Base-by-base conservation (phyloP, 768 basidiomycete genomes). In the Cystofilobasidium capitatum region DNA sequence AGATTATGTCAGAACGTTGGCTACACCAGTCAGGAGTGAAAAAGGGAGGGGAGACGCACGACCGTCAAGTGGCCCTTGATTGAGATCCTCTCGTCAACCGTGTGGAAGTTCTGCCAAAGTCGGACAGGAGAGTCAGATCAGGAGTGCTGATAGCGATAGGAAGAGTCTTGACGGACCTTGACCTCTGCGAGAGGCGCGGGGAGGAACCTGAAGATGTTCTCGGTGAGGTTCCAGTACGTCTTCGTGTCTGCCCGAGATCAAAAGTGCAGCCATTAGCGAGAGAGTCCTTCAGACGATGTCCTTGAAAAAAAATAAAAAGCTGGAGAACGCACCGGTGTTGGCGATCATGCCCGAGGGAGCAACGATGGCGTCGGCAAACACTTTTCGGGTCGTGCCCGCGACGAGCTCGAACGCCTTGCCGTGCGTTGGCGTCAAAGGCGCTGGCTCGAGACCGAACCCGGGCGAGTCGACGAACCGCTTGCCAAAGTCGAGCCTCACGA, bases 141-240 rank as follows among this genome's bases (percentile, higher is more conserved):
- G 12, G 29, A 47, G 31, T 3, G n/a, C 12, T 10, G 42, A 33
- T 20, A 35, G 33, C 3, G 14, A n/a, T 57, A 39, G 49, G 16
- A 1, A 20, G 17, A 55, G 2, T 26, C 33, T 17, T 17, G n/a
- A 62, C 69, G n/a, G 24, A 71, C 71, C 64, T 65, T 71, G 66
- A 58, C 66, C 70, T 63, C 45, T 70, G 74, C 54, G 51, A 75
- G 62, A 33, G 69, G 31, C 3, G 76, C 73, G 8, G 79, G 79
- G 0, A 75, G 73, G 70, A 78, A 78, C 42, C 79, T 71, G 65
- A 77, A 79, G 55, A 79, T 72, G 67, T 77, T 74, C 1, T 36
- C 29, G 0, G 78, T 76, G 5, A 76, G 47, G 49, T 76, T 73
- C 78, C 78, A 78, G 37, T 69, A 70, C 7, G 58, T 22, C 20